Conservation (phyloP, 2,329 filamentous ascomycete genomes). For the Dactylellina drechsleri region DNA sequence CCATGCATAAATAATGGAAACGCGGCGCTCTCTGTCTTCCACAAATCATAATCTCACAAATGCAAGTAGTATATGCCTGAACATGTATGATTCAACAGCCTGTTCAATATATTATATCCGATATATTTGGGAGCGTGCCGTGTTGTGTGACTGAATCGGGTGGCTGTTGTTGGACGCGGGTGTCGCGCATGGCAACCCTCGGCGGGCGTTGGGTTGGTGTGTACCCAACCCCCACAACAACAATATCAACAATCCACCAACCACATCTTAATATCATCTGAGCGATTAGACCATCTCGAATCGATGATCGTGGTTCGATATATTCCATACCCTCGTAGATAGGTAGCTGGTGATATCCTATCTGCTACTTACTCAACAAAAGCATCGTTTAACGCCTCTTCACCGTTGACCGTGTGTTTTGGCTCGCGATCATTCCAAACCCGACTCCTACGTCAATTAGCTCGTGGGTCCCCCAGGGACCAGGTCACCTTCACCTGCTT, state of each 20-base stretch:
- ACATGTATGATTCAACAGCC: too few species aligned
- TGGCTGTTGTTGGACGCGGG: slow-evolving; percentile 1
- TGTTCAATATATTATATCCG: too few species aligned
- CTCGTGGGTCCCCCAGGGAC: neutral
- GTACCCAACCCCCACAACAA: slow-evolving; percentile 47
- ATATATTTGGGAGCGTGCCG: too few species aligned
- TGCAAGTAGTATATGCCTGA: too few species aligned
- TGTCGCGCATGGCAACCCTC: slow-evolving; percentile 47
- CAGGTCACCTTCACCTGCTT: too few species aligned
- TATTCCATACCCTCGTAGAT: slow-evolving; percentile 24
- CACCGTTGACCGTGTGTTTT: slow-evolving; percentile 36
- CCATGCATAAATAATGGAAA: slow-evolving; percentile 52
- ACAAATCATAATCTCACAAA: neutral
- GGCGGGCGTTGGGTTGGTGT: slow-evolving; percentile 3
- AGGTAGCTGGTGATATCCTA: slow-evolving; percentile 47
- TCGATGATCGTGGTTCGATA: neutral
- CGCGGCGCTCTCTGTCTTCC: slow-evolving; percentile 41
- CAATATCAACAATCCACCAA: slow-evolving; percentile 20
- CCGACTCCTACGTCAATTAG: neutral
- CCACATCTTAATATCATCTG: slow-evolving; percentile 11
- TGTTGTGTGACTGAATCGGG: too few species aligned
- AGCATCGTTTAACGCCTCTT: slow-evolving; percentile 19
- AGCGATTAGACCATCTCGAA: neutral
- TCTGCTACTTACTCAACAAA: slow-evolving; percentile 11
- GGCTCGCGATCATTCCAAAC: slow-evolving; percentile 8